phyloP scores from a whole-genome alignment of 495 filamentous ascomycete species.

The Penicillium arizonense region DNA sequence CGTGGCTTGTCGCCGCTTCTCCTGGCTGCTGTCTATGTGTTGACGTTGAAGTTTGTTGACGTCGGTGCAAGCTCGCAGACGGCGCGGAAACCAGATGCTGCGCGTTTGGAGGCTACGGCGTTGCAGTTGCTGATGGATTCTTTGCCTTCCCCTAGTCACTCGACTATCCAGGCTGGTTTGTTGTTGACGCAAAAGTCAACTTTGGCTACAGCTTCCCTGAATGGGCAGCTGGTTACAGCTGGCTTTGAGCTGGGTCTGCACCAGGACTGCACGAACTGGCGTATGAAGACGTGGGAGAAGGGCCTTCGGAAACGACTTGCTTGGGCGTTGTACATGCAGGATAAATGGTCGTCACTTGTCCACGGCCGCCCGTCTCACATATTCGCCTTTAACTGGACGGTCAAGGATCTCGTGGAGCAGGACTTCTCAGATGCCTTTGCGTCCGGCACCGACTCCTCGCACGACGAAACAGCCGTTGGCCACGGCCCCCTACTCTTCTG shows the following conservation, averaged over 20 bases:
- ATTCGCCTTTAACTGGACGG: conserved; percentile 54
- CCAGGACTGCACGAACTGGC: conserved; percentile 56
- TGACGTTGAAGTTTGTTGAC: conserved; percentile 88
- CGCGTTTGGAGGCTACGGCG: conserved; percentile 74
- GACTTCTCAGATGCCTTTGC: conserved; percentile 46
- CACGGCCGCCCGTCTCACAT: conserved; percentile 58
- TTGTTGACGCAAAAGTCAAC: conserved; percentile 86
- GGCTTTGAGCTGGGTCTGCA: conserved; percentile 57
- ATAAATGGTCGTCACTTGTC: conserved; percentile 58
- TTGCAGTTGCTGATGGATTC: conserved; percentile 70
- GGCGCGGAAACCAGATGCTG: conserved; percentile 68
- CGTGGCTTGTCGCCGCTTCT: conserved; percentile 79
- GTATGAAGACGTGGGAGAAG: conserved; percentile 52
- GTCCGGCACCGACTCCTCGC: conserved; percentile 28
- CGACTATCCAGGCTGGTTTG: conserved; percentile 88
- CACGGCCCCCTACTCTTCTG: conserved; percentile 54
- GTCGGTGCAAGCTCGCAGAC: conserved; percentile 64
- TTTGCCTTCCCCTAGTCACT: conserved; percentile 83
- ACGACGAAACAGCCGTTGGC: conserved; percentile 39
- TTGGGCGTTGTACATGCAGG: conserved; percentile 60
- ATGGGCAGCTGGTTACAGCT: conserved; percentile 67
- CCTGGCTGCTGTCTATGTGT: conserved; percentile 83
- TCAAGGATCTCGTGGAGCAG: conserved; percentile 51
- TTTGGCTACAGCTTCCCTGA: conserved; percentile 80
- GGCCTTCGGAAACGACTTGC: conserved; percentile 57